phyloP scores from a whole-genome alignment of 2,329 filamentous ascomycete genomes.

The Talaromyces sp. region DNA sequence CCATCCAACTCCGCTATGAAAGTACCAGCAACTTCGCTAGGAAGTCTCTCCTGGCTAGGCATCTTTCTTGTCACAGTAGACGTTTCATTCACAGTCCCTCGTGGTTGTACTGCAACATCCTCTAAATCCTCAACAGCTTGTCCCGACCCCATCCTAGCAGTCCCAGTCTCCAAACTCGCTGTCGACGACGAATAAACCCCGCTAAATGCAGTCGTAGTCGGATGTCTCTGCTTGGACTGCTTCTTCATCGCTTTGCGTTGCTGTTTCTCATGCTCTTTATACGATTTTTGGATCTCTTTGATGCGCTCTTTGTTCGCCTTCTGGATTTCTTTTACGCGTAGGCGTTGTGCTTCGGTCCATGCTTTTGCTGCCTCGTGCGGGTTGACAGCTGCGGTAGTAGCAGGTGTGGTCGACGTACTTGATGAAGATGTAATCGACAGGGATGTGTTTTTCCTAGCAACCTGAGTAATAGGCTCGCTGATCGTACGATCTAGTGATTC shows the following conservation, averaged over 20 bases:
- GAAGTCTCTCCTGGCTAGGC: neutral
- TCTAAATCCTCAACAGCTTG: neutral
- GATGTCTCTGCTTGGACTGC: neutral
- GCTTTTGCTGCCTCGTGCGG: slow-evolving; percentile 18
- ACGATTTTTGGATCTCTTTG: slow-evolving; percentile 12
- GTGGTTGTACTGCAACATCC: neutral
- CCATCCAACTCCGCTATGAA: slow-evolving; percentile 8
- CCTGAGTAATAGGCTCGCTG: slow-evolving; percentile 5
- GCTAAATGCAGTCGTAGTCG: neutral
- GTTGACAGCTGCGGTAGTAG: neutral
- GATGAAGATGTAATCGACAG: neutral
- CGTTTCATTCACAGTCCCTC: neutral
- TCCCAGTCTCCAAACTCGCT: slow-evolving; percentile 9
- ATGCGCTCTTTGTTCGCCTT: slow-evolving; percentile 17
- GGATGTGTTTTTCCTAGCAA: neutral
- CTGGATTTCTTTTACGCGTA: slow-evolving; percentile 16
- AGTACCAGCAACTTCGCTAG: neutral
- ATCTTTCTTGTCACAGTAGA: neutral
- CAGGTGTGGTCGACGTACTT: neutral
- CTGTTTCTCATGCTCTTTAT: slow-evolving; percentile 18
- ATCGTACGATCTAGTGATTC: neutral
- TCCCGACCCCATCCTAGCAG: neutral
- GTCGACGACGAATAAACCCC: neutral
- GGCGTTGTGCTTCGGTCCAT: slow-evolving; percentile 17
- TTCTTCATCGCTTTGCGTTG: slow-evolving; percentile 15